Base-by-base conservation (phyloP, 306 rosid species). In the Malus sylvestris region DNA sequence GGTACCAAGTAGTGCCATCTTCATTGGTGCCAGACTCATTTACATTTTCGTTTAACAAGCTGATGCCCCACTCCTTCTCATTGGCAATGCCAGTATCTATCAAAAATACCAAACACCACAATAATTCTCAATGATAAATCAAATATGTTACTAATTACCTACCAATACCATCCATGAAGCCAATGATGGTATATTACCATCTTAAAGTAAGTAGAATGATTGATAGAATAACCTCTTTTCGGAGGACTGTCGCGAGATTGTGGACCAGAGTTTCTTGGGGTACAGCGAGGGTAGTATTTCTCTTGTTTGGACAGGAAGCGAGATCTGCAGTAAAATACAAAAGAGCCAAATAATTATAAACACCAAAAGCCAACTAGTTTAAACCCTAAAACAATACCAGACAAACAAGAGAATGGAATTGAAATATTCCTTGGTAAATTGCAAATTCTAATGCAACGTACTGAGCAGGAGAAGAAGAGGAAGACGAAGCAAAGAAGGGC, bases 51-150 rank as follows among this genome's bases (percentile, higher is more conserved):
- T 78, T 94, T 64, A 90, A 79, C 87, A 94, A 82, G 88, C 82
- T 87, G 83, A 94, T 94, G 27, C 95, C 98, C 98, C 97, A 94
- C 80, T 94, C 98, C 88, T 94, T 85, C 92, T 94, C 97, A 78
- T 85, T 92, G 2, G 98, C 97, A 87, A 94, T 94, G 45, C 97
- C 97, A 67, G 98, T 94, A 84, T 92, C 97, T 94, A 60, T 60
- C 12, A n/a, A 57, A 57, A 10, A 57, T 10, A 57, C 8, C 12
- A 57, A 57, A 57, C 27, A 57, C 23, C 62, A n/a, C 62, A 14
- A 49, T 12, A 22, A 58, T 58, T 11, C 10, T 29, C 71, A 77
- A 18, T 29, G 67, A 51, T 59, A 53, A 79, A 65, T 73, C 74
- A 62, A 69, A 42, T 55, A 10, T 23, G 19, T 27, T 61, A 25